Percentiles rank a stretch among this genome's conserved stretches.
Conservation (phyloP, 1,284 basidiomycete genomes). For the Exsudoporus floridanus region DNA sequence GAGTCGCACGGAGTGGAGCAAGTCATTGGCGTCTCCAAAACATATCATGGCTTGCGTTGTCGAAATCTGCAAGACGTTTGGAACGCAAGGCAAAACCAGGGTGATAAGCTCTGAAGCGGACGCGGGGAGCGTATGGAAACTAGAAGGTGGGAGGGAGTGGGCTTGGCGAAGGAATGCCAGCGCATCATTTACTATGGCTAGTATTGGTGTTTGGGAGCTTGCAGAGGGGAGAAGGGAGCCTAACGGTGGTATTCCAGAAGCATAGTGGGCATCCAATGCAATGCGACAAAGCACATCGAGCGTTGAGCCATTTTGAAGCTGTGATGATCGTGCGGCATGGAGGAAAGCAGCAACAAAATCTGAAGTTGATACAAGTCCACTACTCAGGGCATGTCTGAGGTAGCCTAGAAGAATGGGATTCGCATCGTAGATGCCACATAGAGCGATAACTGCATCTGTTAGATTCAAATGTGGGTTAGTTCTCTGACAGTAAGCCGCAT, state of each 20-base stretch:
- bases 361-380: constrained; percentile 54
- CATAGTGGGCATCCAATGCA: constrained; percentile 60
- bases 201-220: constrained; percentile 46
- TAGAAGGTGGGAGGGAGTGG: constrained; percentile 55
- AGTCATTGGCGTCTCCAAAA: constrained; percentile 53
- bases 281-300: constrained; percentile 66
- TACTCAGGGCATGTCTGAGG: constrained; percentile 56
- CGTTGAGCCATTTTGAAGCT: constrained; percentile 61
- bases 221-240: constrained; percentile 52
- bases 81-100: constrained; percentile 56
- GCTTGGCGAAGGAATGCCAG: constrained; percentile 57
- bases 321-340: constrained; percentile 41
- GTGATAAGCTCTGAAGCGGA: constrained; percentile 63
- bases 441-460: constrained; percentile 63
- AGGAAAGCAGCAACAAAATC: constrained; percentile 59
- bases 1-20: constrained; percentile 54
- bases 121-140: constrained; percentile 57
- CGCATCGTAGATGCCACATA: constrained; percentile 65
- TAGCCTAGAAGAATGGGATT: constrained; percentile 62
- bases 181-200: constrained; percentile 60
- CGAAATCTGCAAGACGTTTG: constrained; percentile 59
- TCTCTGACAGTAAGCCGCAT: neutral
- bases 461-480: constrained; percentile 5
- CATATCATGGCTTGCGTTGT: constrained; percentile 55
- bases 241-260: constrained; percentile 50